Evolutionary conservation across 345 rosid species (phyloP), one percentile per base, ranked within the genome.

Genomic region (Trapa bicornis): DNA sequence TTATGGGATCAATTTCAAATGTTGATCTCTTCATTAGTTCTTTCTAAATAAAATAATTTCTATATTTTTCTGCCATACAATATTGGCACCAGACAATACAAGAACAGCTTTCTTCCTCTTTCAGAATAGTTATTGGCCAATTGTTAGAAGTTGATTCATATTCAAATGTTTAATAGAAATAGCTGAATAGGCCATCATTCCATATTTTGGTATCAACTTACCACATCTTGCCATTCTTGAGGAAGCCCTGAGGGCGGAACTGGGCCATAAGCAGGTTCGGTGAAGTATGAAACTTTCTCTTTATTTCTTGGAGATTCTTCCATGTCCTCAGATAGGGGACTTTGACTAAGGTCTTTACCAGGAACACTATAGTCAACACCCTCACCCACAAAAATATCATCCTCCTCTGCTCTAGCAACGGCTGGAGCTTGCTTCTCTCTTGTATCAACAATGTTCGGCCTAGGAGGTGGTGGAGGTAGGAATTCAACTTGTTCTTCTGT

Each of bases 271-370:
- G 80, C 81, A 67, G 96, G 84, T 74, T 91, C 97, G 61, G 50
- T 65, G 73, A 91, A 91, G 75, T 87, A 88, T 61, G 89, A 36
- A 67, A 76, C 84, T 76, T 75, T 87, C 74, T 89, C 99, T 76
- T 85, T 91, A 75, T 81, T 85, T 74, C 91, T 77, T 71, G 99
- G 99, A 73, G 97, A 94, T 78, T 94, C 99, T 75, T 91, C 99
- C 99, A 91, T 91, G 74, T 94, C 99, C 81, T 91, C 97, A 52
- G 95, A 94, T 45, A 84, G 76, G 73, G 99, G 99, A 80, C 99
- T 94, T 65, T 84, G 87, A 42, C 80, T 81, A 77, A 71, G 71
- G 72, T 86, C 99, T 72, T 94, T 87, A 45, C 89, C 91, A 64
- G 97, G 96, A 78, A 89, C 76, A 16, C 65, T 64, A 72, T 87